These are phyloP conservation scores for Golubevia sp. DNA, from an alignment of 1,284 basidiomycete genomes.

Conservation along the genomic window DNA sequence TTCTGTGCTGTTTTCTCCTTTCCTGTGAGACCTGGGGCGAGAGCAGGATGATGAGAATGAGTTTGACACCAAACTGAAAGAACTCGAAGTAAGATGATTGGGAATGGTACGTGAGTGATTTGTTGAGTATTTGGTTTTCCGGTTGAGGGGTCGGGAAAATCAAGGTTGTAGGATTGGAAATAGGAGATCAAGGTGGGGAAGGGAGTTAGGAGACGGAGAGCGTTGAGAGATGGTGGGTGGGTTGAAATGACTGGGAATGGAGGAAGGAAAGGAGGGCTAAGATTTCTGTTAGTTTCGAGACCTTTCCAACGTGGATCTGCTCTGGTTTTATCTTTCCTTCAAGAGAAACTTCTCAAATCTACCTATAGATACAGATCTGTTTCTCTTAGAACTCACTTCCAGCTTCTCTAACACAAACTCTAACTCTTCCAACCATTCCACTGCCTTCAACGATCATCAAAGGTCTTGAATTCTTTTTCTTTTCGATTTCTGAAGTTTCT, in stretches of 20 bases:
- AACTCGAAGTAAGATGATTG: slow-evolving; percentile 70
- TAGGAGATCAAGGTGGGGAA: slow-evolving; percentile 69
- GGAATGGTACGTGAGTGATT: slow-evolving; percentile 83
- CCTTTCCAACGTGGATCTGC: too few relatives aligned
- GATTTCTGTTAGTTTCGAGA: too few relatives aligned
- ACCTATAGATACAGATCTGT: too few relatives aligned
- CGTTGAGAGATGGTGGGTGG: slow-evolving; percentile 74
- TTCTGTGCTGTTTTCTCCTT: slow-evolving; percentile 68
- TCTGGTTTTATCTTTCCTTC: too few relatives aligned
- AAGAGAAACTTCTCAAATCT: too few relatives aligned
- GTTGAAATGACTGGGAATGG: slow-evolving; percentile 77
- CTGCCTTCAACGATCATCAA: slow-evolving; percentile 32
- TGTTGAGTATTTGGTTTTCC: slow-evolving; percentile 77
- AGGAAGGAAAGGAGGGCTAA: neutral
- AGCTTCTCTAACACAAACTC: slow-evolving; percentile 42
- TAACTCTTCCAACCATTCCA: slow-evolving; percentile 46
- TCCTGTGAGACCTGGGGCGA: slow-evolving; percentile 4
- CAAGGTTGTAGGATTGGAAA: slow-evolving; percentile 71
- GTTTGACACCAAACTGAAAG: neutral
- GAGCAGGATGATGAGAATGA: slow-evolving; percentile 1
- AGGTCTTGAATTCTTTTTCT: slow-evolving; percentile 9
- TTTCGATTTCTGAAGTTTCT: slow-evolving; percentile 17
- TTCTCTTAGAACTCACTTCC: slow-evolving; percentile 34
- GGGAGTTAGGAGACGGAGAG: slow-evolving; percentile 81
- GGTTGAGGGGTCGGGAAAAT: too few relatives aligned